These are phyloP conservation scores for Xenosphaeropsis pyriputrescens DNA, from an alignment of 2,329 filamentous ascomycete genomes.

Conservation along the genomic window DNA sequence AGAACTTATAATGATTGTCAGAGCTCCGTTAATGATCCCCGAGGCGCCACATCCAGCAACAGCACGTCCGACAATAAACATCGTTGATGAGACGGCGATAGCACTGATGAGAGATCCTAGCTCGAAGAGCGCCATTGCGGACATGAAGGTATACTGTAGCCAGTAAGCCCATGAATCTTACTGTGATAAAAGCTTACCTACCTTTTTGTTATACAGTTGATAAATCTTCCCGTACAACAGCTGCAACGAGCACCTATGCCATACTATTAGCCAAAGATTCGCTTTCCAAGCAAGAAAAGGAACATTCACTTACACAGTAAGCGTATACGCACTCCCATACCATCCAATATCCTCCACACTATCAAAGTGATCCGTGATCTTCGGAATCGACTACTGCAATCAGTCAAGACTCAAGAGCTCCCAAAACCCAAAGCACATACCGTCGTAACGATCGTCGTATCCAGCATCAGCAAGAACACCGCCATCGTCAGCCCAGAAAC, in stretches of 20 bases:
- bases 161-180: slow-evolving; percentile 3
- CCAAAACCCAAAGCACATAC: slow-evolving; percentile 11
- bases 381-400: slow-evolving; percentile 23
- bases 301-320: slow-evolving; percentile 17
- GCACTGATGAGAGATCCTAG: slow-evolving; percentile 37
- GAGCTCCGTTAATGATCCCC: slow-evolving; percentile 31
- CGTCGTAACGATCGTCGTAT: slow-evolving; percentile 37
- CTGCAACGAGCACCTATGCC: slow-evolving; percentile 29
- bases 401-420: too few relatives aligned
- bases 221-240: slow-evolving; percentile 37
- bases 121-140: slow-evolving; percentile 32
- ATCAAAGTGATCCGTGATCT: slow-evolving; percentile 34
- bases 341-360: slow-evolving; percentile 38
- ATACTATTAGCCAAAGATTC: slow-evolving; percentile 4
- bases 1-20: slow-evolving; percentile 30
- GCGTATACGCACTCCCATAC: slow-evolving; percentile 35
- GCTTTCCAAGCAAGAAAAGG: background rate
- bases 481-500: slow-evolving; percentile 23
- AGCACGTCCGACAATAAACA: slow-evolving; percentile 37
- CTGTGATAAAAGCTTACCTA: slow-evolving; percentile 3
- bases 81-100: slow-evolving; percentile 27
- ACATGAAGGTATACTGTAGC: slow-evolving; percentile 3
- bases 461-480: slow-evolving; percentile 32
- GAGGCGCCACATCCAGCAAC: slow-evolving; percentile 35
- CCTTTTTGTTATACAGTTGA: slow-evolving; percentile 22